phyloP scores from a whole-genome alignment of 2,329 filamentous ascomycete genomes.

The Mycosphaerella sp. region DNA sequence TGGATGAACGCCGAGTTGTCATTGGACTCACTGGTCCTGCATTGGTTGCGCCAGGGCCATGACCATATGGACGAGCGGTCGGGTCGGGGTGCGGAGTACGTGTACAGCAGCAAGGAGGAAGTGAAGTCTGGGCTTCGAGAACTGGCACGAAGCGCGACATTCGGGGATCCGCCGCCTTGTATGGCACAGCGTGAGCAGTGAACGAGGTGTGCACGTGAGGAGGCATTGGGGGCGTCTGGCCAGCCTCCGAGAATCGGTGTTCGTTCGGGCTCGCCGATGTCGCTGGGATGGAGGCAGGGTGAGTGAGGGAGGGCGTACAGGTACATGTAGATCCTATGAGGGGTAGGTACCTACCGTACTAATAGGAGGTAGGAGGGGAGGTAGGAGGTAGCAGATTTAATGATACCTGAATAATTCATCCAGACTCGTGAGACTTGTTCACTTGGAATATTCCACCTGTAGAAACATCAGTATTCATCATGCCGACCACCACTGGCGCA shows the following conservation, averaged over 20 bases:
- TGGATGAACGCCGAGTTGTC: slow-evolving; percentile 1
- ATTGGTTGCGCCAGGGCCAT: slow-evolving; percentile 6
- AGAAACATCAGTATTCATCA: neutral
- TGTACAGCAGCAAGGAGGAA: neutral
- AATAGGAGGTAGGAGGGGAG: too few relatives aligned
- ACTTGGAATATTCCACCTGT: neutral
- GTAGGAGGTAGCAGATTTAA: too few relatives aligned
- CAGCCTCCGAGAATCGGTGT: too few relatives aligned
- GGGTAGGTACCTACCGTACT: too few relatives aligned
- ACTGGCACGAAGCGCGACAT: neutral
- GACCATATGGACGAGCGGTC: slow-evolving; percentile 7
- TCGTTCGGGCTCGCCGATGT: too few relatives aligned
- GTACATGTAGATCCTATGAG: too few relatives aligned
- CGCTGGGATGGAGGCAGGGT: too few relatives aligned
- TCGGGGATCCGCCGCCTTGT: neutral
- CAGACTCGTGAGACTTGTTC: neutral
- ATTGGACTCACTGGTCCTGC: neutral
- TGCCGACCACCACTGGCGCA: slow-evolving; percentile 7
- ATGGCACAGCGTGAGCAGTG: neutral
- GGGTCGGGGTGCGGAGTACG: slow-evolving; percentile 2
- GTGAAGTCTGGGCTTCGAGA: slow-evolving; percentile 1
- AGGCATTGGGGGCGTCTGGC: too few relatives aligned
- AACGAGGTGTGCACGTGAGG: neutral
- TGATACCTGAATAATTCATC: too few relatives aligned
- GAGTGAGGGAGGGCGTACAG: too few relatives aligned